Conservation (phyloP, 148 eudicot species). For the Euryodendron excelsum region DNA sequence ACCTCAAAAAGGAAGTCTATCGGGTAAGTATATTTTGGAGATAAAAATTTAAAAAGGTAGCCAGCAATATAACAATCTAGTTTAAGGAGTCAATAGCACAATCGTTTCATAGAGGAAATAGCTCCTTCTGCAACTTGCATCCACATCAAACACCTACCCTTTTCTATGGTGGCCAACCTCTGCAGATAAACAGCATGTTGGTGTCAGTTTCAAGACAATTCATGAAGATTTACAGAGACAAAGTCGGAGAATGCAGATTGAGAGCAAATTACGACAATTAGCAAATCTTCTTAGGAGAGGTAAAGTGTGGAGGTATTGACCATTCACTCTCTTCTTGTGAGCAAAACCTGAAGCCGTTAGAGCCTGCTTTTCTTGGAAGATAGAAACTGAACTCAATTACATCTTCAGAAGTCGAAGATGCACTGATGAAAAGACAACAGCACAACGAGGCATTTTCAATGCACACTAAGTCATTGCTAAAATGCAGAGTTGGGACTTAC, state of each 20-base stretch:
- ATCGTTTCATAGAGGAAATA: background rate
- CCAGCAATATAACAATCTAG: background rate
- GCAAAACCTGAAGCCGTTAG: background rate
- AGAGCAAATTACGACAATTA: background rate
- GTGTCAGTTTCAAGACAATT: background rate
- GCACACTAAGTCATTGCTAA: background rate
- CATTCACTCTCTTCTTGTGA: background rate
- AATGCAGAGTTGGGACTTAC: background rate
- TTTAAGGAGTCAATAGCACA: background rate
- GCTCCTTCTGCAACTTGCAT: background rate
- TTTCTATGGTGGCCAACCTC: background rate
- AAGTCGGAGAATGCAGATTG: background rate
- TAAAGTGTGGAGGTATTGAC: background rate
- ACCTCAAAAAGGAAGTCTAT: no score
- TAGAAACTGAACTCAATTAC: background rate
- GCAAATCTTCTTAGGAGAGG: background rate
- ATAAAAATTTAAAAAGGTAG: no score
- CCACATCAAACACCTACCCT: background rate
- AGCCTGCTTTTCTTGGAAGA: background rate
- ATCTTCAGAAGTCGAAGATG: background rate
- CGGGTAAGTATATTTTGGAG: no score
- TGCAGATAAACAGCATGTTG: background rate
- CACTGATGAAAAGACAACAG: background rate
- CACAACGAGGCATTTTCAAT: background rate
- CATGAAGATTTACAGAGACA: background rate